Evolutionary conservation across 495 filamentous ascomycete genomes (phyloP), one percentile per base, ranked within the genome.

Genomic region (Neohortaea acidophila): DNA sequence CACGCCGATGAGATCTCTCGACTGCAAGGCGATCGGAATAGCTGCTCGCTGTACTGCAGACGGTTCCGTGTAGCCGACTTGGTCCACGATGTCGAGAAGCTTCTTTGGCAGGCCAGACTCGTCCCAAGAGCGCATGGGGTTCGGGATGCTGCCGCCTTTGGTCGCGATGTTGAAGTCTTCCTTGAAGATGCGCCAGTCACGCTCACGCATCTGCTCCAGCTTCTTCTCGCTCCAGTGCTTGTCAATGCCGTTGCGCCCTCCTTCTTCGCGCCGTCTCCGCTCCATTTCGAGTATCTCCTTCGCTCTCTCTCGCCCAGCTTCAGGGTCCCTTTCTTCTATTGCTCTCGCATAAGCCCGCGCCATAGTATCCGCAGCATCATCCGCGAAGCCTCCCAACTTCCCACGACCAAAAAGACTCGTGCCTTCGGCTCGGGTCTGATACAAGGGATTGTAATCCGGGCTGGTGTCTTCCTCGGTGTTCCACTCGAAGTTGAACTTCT

Each of bases 401-500:
- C 84, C 85, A 29, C 84, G 69, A 7, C 84, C 84, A 48, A 77
- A 86, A 64, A 92, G 81, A 41, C 73, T 75, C 1, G 74, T 70
- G 7, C 34, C 22, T 41, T 84, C 79, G 2, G 76, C 67, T 28
- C 79, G 68, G 19, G 75, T 64, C 29, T 81, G 69, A 57, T 96
- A 94, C 11, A 94, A 61, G 5, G 87, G 86, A 49, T 93, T 91
- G 50, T 86, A 84, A 46, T 91, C 85, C 2, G 65, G 65, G 44
- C 81, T 92, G 11, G 89, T 99, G 57, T 99, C 89, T 50, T 99
- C 89, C 50, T 94, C 85, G 2, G 73, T 68, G 48, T 93, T 92
- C 89, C 89, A 99, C 56, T 96, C 89, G 48, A 99, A 96, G 53
- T 94, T 97, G 68, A 97, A 97, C 54, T 96, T 94, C 60, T 86